Evolutionary conservation across 148 eudicot genomes (phyloP), one percentile per base, ranked within the genome.

Genomic region (Rhododendron simsii): DNA sequence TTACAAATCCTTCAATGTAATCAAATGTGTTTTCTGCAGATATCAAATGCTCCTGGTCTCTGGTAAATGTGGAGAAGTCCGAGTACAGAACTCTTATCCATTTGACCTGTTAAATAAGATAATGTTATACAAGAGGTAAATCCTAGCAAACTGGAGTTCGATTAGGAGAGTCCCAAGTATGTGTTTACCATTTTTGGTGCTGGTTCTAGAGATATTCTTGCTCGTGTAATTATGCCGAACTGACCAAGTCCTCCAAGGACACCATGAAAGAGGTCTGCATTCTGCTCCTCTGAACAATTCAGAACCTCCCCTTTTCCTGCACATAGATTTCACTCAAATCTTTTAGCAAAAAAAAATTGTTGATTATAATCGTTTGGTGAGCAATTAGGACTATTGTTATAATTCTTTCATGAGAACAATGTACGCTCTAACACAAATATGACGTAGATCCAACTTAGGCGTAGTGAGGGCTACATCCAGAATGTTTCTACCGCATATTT

Each of bases 241-340:
- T 96, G 98, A 8, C 98, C 98, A 81, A 96, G 95, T 73, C 98
- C 98, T 67, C 98, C 98, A 12, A 96, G 95, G 61, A 96, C 95
- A 84, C 90, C 85, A 83, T 91, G 87, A 86, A 96, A 96, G 73
- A 94, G 92, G 88, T 96, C 98, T 37, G 91, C 84, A 84, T 96
- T 94, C 87, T 92, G 90, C 80, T 92, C 88, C 87, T 90, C 89
- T 47, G 98, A 93, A 84, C 98, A 96, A 51, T 41, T 90, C 35
- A 92, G 23, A 59, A 91, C 81, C 65, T 94, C 95, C 74, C 98
- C 98, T 87, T 92, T 94, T 44, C 98, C 98, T 95, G 95, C 92
- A 91, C 28, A 57, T 12, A 5, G 82, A 48, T 87, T 84, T 47
- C 51, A 86, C 37, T 84, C 14, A 76, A 67, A 28, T 73, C 86